Evolutionary conservation across 1,139 yeast species (phyloP).

Genomic region (Zygosaccharomyces pseudobailii): DNA sequence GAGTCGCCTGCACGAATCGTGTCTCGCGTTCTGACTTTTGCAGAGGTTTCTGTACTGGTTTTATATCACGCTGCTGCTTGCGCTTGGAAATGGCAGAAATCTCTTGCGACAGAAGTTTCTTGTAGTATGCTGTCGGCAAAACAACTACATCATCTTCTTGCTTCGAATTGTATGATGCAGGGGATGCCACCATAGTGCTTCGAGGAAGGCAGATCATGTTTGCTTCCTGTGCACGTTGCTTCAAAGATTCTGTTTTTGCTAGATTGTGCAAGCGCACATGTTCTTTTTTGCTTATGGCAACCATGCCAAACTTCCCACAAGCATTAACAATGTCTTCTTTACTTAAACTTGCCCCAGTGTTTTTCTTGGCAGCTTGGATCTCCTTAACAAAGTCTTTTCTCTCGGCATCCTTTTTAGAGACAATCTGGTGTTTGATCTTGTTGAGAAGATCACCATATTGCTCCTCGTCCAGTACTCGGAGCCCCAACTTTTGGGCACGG

Average conservation of each 20-base stretch:
- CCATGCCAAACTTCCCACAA: slow-evolving; percentile 8
- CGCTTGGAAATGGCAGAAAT: neutral
- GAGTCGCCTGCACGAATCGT: neutral
- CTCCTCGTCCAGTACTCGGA: slow-evolving; percentile 1
- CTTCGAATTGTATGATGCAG: slow-evolving; percentile 49
- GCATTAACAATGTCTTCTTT: neutral
- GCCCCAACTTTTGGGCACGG: neutral
- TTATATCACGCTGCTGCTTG: neutral
- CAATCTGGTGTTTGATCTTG: neutral
- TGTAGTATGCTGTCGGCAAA: slow-evolving; percentile 59
- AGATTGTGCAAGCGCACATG: slow-evolving; percentile 3
- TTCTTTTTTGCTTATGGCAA: slow-evolving; percentile 15
- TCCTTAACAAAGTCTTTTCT: neutral
- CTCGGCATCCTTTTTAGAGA: neutral
- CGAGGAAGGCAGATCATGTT: slow-evolving; percentile 54
- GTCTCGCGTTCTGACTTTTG: neutral
- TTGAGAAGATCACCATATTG: neutral
- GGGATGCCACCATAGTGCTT: slow-evolving; percentile 49
- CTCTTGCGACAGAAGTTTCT: slow-evolving; percentile 40
- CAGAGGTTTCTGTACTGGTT: neutral
- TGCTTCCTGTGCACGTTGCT: slow-evolving; percentile 38
- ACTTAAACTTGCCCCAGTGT: neutral
- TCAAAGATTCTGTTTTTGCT: slow-evolving; percentile 6
- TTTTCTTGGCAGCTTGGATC: neutral
- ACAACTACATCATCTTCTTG: slow-evolving; percentile 54